A percentile compares a stretch with the other conserved stretches of the same genome.
Evolutionary conservation across 2,329 filamentous ascomycete genomes (phyloP).

Genomic region (Teratosphaeria zuluensis): DNA sequence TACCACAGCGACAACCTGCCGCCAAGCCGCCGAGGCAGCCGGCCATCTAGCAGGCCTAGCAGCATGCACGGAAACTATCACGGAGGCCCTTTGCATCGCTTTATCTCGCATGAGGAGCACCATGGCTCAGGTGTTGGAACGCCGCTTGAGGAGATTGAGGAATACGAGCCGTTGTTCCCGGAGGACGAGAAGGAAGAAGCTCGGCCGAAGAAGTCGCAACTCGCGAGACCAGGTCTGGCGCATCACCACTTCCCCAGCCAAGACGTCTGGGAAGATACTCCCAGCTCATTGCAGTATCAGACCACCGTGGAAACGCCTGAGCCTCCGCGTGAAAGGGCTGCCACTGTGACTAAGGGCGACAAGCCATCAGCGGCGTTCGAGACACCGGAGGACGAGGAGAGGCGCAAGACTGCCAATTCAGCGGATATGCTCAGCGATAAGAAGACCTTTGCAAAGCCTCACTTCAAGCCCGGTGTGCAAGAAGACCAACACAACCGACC

Average conservation of each 20-base stretch:
- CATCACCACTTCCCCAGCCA: constrained; percentile 75
- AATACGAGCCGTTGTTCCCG: constrained; percentile 91
- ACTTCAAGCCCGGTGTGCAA: constrained; percentile 45
- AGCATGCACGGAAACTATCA: constrained; percentile 39
- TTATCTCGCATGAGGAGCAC: constrained; percentile 44
- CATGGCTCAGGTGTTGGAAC: constrained; percentile 42
- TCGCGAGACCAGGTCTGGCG: constrained; percentile 43
- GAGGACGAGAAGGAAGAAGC: constrained; percentile 50
- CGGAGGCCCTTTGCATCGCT: constrained; percentile 49
- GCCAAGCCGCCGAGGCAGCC: constrained; percentile 45
- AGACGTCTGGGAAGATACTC: constrained; percentile 95
- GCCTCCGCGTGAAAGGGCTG: constrained; percentile 20
- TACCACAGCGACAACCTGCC: constrained; percentile 35
- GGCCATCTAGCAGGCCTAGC: constrained; percentile 52
- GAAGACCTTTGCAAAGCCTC: constrained; percentile 51
- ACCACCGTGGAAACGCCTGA: constrained; percentile 76
- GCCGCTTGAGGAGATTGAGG: constrained; percentile 76
- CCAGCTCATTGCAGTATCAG: constrained; percentile 66
- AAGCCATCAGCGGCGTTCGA: constrained; percentile 31
- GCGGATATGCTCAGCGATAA: constrained; percentile 32
- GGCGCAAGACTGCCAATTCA: constrained; percentile 25
- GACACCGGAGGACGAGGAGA: constrained; percentile 41
- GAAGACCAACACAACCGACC: constrained; percentile 45
- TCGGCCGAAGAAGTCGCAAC: constrained; percentile 43
- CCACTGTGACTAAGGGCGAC: constrained; percentile 16